Evolutionary conservation across 371 early-diverging fungal species (phyloP).

Genomic region (Rhizopus microsporus): DNA sequence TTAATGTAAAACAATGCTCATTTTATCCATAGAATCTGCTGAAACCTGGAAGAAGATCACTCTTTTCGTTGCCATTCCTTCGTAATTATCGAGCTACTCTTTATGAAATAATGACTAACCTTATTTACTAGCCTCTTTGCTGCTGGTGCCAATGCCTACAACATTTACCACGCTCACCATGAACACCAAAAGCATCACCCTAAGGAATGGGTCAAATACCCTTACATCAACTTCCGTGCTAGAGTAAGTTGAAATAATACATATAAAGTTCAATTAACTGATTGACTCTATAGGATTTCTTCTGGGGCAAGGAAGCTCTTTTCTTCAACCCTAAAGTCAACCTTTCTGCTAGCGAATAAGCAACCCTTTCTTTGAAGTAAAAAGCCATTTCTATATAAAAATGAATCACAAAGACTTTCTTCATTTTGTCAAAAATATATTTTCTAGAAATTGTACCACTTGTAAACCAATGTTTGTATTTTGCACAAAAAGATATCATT

Average conservation of each 20-base stretch:
- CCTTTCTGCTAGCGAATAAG: conserved; percentile 35
- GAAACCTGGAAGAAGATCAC: conserved; percentile 56
- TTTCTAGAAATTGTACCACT: too few species aligned
- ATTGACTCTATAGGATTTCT: conserved; percentile 27
- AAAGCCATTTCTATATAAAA: background rate
- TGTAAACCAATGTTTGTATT: too few species aligned
- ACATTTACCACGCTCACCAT: conserved; percentile 39
- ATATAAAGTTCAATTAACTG: background rate
- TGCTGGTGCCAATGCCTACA: conserved; percentile 47
- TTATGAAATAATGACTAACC: background rate
- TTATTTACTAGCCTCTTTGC: conserved; percentile 34
- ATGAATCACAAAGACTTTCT: background rate
- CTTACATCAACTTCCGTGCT: conserved; percentile 46
- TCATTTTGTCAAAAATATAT: background rate
- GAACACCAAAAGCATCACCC: conserved; percentile 49
- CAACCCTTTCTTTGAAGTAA: background rate
- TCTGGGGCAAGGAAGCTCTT: conserved; percentile 54
- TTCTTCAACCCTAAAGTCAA: conserved; percentile 58
- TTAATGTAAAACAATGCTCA: background rate
- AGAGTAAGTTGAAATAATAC: conserved; percentile 3
- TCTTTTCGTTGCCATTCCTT: conserved; percentile 49
- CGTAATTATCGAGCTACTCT: conserved; percentile 31
- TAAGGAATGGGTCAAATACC: conserved; percentile 43
- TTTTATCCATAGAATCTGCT: conserved; percentile 36
- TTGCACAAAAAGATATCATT: too few species aligned